phyloP scores from a whole-genome alignment of 768 basidiomycete genomes.

The Hygrophorus russula region DNA sequence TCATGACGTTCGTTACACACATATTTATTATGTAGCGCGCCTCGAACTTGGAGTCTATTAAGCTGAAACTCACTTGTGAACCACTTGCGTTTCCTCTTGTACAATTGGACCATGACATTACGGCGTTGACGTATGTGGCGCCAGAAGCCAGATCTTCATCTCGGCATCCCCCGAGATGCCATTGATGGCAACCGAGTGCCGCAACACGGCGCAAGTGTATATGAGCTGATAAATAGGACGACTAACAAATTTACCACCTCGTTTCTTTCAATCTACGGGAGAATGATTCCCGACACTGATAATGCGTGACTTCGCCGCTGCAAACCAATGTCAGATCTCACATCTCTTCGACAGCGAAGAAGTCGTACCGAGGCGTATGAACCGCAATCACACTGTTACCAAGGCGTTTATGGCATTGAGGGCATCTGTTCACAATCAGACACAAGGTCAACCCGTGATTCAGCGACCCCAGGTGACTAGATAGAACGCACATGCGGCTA shows the following conservation, averaged over 20 bases:
- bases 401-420: conserved; percentile 89
- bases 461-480: neutral
- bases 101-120: too few relatives aligned
- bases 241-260: conserved; percentile 13
- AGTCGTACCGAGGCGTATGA: conserved; percentile 69
- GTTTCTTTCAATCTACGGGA: conserved; percentile 40
- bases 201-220: too few relatives aligned
- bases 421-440: conserved; percentile 50
- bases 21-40: too few relatives aligned
- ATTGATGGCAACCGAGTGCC: too few relatives aligned
- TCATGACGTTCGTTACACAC: too few relatives aligned
- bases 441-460: neutral
- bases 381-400: conserved; percentile 92
- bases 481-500: conserved; percentile 69
- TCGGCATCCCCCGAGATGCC: too few relatives aligned
- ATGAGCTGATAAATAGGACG: too few relatives aligned
- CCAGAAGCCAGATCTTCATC: too few relatives aligned
- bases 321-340: neutral
- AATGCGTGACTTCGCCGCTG: conserved; percentile 95
- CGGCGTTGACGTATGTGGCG: too few relatives aligned
- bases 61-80: too few relatives aligned
- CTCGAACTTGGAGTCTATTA: too few relatives aligned
- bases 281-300: conserved; percentile 87
- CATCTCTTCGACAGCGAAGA: neutral
- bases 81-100: too few relatives aligned